These are phyloP conservation scores for Pyronema omphalodes DNA, from an alignment of 495 filamentous ascomycete genomes.

Conservation along the genomic window DNA sequence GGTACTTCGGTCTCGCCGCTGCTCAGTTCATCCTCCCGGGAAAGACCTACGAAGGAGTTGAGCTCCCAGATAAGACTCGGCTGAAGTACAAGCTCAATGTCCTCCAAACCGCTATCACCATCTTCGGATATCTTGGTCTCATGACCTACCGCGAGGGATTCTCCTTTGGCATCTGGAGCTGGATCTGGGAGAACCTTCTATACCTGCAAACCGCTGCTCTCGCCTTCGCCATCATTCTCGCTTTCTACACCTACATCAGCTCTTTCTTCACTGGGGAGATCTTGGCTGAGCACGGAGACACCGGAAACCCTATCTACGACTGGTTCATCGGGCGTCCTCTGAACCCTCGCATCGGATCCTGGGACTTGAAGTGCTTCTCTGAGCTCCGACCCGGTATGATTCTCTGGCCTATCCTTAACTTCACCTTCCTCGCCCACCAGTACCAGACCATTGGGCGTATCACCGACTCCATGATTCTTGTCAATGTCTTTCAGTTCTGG, in stretches of 20 bases:
- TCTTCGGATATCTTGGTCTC: constrained; percentile 48
- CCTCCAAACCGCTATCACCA: constrained; percentile 57
- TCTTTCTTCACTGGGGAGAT: constrained; percentile 62
- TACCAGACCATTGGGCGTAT: constrained; percentile 66
- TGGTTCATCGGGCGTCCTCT: constrained; percentile 96
- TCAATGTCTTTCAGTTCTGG: constrained; percentile 57
- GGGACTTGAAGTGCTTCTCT: constrained; percentile 82
- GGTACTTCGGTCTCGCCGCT: constrained; percentile 59
- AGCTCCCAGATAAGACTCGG: constrained; percentile 49
- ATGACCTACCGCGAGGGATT: constrained; percentile 54
- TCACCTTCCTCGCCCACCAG: constrained; percentile 72
- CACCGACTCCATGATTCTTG: constrained; percentile 73
- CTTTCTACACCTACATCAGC: constrained; percentile 57
- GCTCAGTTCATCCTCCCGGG: constrained; percentile 67
- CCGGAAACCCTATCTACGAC: constrained; percentile 79
- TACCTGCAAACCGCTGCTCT: constrained; percentile 72
- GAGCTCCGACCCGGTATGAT: constrained; percentile 84
- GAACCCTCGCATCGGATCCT: constrained; percentile 70
- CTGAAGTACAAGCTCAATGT: constrained; percentile 84
- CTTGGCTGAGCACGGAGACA: constrained; percentile 62
- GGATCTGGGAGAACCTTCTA: constrained; percentile 76
- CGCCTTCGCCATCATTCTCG: constrained; percentile 46
- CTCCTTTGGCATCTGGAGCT: constrained; percentile 76
- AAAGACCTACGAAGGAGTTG: constrained; percentile 47
- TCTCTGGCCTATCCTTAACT: constrained; percentile 74